Conservation (phyloP, 306 rosid species). For the Medicago lupulina region DNA sequence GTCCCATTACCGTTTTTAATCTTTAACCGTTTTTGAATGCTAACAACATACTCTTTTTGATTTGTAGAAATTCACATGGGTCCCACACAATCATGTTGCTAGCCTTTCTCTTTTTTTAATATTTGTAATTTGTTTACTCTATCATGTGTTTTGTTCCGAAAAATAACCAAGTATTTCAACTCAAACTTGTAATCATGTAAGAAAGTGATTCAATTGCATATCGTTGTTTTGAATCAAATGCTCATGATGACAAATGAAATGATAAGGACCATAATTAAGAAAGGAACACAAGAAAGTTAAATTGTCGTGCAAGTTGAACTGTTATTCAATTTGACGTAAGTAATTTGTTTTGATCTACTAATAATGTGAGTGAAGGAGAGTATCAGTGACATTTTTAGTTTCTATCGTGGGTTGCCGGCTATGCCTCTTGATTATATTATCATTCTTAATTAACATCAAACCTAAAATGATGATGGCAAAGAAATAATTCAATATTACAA, state of each 20-base stretch:
- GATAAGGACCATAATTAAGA: background rate
- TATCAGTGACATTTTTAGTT: background rate
- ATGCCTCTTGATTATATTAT: slow-evolving; percentile 14
- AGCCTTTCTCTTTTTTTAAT: no score
- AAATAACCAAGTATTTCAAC: no score
- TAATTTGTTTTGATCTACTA: slow-evolving; percentile 15
- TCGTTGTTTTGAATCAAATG: background rate
- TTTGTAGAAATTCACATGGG: no score
- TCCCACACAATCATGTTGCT: no score
- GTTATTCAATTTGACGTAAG: slow-evolving; percentile 35
- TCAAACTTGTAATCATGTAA: no score
- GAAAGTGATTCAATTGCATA: no score
- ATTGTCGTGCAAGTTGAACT: slow-evolving; percentile 7
- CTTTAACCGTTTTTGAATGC: no score
- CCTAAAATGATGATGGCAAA: slow-evolving; percentile 27
- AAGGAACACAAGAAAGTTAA: background rate
- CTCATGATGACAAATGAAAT: background rate
- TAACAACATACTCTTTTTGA: no score
- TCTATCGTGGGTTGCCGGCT: slow-evolving; percentile 31
- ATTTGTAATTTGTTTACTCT: no score
- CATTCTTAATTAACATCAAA: background rate
- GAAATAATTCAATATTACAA: slow-evolving; percentile 18
- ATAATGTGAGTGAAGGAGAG: slow-evolving; percentile 10
- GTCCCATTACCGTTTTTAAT: no score
- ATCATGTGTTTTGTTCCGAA: no score